Evolutionary conservation across 75 land plant species (phyloP).

Genomic region (Larix kaempferi): DNA sequence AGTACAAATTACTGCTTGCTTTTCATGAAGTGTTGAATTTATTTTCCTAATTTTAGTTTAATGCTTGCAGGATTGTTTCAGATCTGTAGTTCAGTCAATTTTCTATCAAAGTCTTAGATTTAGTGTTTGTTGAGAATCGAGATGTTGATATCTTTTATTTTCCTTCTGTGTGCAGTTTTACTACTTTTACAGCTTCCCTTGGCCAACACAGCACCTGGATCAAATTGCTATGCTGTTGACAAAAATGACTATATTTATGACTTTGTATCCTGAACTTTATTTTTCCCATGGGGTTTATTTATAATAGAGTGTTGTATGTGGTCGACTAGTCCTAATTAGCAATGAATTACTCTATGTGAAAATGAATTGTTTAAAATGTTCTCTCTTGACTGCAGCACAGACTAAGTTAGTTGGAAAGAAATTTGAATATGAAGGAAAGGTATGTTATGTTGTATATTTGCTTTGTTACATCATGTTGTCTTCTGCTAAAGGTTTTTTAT

Average conservation of each 20-base stretch:
- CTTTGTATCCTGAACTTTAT: constrained; percentile 14
- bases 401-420: background rate
- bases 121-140: too few relatives aligned
- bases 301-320: too few relatives aligned
- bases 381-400: background rate
- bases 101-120: too few relatives aligned
- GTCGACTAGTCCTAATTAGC: too few relatives aligned
- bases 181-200: background rate
- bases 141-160: too few relatives aligned
- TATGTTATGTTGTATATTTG: background rate
- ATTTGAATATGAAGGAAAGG: constrained; percentile 1
- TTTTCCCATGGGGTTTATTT: background rate
- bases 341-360: too few relatives aligned
- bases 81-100: too few relatives aligned
- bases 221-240: constrained; percentile 24
- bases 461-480: background rate
- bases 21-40: too few relatives aligned
- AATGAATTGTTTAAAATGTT: too few relatives aligned
- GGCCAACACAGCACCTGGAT: constrained; percentile 13
- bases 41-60: too few relatives aligned
- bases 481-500: background rate
- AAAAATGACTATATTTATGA: constrained; percentile 18
- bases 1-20: too few relatives aligned
- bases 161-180: background rate
- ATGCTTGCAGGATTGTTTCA: too few relatives aligned